Percentiles rank a stretch among this genome's conserved stretches.
Evolutionary conservation across 768 basidiomycete species (phyloP).

Genomic region (Naganishia kalamii): DNA sequence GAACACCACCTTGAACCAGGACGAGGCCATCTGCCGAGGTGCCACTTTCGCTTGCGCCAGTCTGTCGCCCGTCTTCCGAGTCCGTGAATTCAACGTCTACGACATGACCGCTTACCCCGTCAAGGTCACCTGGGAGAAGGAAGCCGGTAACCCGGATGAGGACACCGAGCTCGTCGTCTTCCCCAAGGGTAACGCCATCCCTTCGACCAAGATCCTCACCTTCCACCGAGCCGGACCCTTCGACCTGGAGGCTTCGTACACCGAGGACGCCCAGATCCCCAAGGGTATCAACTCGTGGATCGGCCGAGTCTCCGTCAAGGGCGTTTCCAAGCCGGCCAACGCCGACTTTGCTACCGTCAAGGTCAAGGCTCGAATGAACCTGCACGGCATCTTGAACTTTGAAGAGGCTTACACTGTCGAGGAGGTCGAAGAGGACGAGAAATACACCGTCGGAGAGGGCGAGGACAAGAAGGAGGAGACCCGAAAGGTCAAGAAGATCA

Average conservation of each 20-base stretch:
- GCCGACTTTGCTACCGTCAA: constrained; percentile 78
- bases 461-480: constrained; percentile 53
- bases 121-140: constrained; percentile 78
- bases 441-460: constrained; percentile 63
- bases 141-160: constrained; percentile 73
- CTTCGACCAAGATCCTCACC: constrained; percentile 90
- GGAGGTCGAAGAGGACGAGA: constrained; percentile 63
- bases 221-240: constrained; percentile 87
- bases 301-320: constrained; percentile 71
- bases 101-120: constrained; percentile 84
- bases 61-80: constrained; percentile 95
- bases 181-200: constrained; percentile 73
- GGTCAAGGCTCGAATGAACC: constrained; percentile 80
- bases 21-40: constrained; percentile 92
- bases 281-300: constrained; percentile 79
- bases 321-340: constrained; percentile 59
- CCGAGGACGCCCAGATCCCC: constrained; percentile 60
- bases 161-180: constrained; percentile 82
- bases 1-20: constrained; percentile 90
- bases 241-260: constrained; percentile 79
- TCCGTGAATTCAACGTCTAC: constrained; percentile 83
- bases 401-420: constrained; percentile 73
- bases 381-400: constrained; percentile 79
- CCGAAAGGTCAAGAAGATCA: constrained; percentile 73
- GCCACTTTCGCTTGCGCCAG: constrained; percentile 96